A percentile compares a stretch with the other conserved stretches of the same genome.
phyloP scores from a whole-genome alignment of 495 filamentous ascomycete species.

The Lasiosphaeria miniovina region DNA sequence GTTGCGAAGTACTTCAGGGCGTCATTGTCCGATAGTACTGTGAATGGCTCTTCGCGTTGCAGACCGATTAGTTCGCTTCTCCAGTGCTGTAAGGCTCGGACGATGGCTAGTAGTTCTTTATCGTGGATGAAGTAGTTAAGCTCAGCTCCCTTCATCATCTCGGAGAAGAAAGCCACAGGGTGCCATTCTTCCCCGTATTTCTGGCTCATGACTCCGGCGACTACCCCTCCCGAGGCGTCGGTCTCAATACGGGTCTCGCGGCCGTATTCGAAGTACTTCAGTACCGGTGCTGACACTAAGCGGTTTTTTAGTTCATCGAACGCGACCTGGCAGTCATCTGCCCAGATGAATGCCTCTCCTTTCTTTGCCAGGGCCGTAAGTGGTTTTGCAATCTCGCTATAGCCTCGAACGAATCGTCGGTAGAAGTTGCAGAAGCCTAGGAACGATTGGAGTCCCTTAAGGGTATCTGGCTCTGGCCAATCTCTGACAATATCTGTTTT shows the following conservation, averaged over 20 bases:
- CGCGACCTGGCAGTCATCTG: not conserved
- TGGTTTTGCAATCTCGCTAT: constrained; percentile 4
- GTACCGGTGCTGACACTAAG: not conserved
- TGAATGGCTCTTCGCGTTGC: constrained; percentile 1
- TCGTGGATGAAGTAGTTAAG: too few species aligned
- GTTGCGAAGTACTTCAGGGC: too few species aligned
- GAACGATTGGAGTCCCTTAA: too few species aligned
- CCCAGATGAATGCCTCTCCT: not conserved
- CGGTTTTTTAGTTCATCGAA: not conserved
- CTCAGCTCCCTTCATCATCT: not conserved
- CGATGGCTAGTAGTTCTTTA: constrained; percentile 7
- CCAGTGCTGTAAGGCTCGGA: not conserved
- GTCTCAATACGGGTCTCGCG: too few species aligned
- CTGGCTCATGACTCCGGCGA: not conserved
- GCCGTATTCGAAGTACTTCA: constrained; percentile 3
- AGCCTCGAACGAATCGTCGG: constrained; percentile 9
- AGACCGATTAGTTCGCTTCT: constrained; percentile 1
- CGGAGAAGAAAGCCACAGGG: not conserved
- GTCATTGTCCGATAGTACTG: too few species aligned
- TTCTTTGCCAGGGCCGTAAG: constrained; percentile 7
- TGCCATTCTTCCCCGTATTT: not conserved
- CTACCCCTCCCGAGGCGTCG: not conserved
- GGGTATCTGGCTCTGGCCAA: too few species aligned
- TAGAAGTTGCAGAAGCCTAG: too few species aligned
- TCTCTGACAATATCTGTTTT: too few species aligned